Evolutionary conservation across 805 yeast genomes (phyloP), one percentile per base, ranked within the genome.

Genomic region (Kodamaea nitidulidarum): DNA sequence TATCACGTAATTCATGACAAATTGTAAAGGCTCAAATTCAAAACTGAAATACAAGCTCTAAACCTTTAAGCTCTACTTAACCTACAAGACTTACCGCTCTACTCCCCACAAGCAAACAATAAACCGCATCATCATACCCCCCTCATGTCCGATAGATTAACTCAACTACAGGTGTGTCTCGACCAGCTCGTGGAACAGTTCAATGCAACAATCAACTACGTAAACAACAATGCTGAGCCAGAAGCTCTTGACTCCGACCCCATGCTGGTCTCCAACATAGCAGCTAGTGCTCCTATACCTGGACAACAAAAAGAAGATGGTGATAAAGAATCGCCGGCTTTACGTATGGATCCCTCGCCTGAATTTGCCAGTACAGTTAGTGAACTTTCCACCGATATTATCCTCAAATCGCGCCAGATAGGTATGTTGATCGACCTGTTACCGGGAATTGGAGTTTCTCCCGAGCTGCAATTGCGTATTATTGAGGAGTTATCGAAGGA

Each of bases 371-470:
- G 70, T 44, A 84, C 81, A 18, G 71, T 80, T 34, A 78, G 77
- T 49, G 98, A 93, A 55, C 69, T 93, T 7, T 76, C 95, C 2
- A 78, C 85, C 0, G 98, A 91, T 55, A 75, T 91, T 7, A 85
- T 90, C 17, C 62, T 88, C 42, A 90, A 90, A 54, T 78, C 95
- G 4, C 75, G 95, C 50, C 98, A 93, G 58, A 84, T 91, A 11
- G 75, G 86, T 28, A 80, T 85, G 52, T 75, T 91, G 18, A 88
- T 91, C 28, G 95, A 86, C 54, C 79, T 95, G 2, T 66, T 91
- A 31, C 98, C 98, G 0, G 98, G 97, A 9, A 86, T 88, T 2
- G 96, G 95, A 7, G 90, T 84, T 1, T 78, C 90, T 1, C 84
- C 85, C 16, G 76, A 72, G 32, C 81, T 78, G 39, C 98, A 90